phyloP scores from a whole-genome alignment of 805 yeast genomes.

The Ogataea henricii region DNA sequence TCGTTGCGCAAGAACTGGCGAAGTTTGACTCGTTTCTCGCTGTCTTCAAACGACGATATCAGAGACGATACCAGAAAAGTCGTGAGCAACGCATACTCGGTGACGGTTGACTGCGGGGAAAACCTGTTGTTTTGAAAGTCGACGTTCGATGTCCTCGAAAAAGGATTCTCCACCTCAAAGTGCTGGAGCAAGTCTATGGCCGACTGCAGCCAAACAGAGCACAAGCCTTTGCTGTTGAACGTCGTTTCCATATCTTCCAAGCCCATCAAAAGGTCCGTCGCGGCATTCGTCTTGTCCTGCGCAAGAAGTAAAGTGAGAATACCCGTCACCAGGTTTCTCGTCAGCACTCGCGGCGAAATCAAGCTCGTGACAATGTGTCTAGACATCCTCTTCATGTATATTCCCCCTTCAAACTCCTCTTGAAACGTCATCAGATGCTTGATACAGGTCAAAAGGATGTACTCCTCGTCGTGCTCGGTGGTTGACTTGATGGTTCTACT shows the following conservation, averaged over 20 bases:
- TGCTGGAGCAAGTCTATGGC: conserved; percentile 20
- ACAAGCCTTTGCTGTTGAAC: conserved; percentile 10
- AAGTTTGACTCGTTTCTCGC: conserved; percentile 51
- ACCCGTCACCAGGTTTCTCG: conserved; percentile 81
- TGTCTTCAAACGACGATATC: conserved; percentile 41
- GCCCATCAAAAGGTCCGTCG: conserved; percentile 16
- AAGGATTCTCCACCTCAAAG: conserved; percentile 12
- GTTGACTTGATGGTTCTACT: conserved; percentile 41
- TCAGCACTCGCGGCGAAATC: conserved; percentile 69
- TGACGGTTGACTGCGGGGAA: conserved; percentile 21
- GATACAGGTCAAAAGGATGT: conserved; percentile 73
- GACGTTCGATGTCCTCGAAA: conserved; percentile 4
- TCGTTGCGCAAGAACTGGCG: conserved; percentile 61
- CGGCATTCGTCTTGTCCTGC: conserved; percentile 21
- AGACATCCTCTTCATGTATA: conserved; percentile 46
- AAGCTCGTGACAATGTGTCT: conserved; percentile 72
- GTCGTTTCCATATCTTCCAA: conserved; percentile 5
- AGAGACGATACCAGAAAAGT: conserved; percentile 71
- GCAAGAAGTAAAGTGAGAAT: conserved; percentile 55
- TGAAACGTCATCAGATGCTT: conserved; percentile 68
- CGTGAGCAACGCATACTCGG: conserved; percentile 71
- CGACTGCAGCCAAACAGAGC: conserved; percentile 21
- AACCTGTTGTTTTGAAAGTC: conserved; percentile 13
- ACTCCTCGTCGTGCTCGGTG: conserved; percentile 66
- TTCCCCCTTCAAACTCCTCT: conserved; percentile 56